A percentile compares a stretch with the other conserved stretches of the same genome.
phyloP scores from a whole-genome alignment of 139 green algal genomes.

The Yamagishiella unicocca region DNA sequence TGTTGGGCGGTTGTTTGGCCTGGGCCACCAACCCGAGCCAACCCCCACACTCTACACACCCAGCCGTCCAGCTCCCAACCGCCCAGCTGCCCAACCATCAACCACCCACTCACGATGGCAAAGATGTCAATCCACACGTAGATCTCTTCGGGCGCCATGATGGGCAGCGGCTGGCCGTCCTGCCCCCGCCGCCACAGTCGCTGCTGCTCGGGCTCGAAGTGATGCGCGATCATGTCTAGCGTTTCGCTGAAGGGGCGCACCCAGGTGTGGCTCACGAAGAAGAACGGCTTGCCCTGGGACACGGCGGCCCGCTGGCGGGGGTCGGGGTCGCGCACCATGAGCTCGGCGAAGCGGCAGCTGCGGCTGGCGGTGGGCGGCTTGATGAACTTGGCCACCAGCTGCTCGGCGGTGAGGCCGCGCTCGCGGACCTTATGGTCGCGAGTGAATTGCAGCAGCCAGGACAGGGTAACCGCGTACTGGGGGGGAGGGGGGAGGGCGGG shows the following conservation, averaged over 20 bases:
- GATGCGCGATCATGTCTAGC: background rate
- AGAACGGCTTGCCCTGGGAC: background rate
- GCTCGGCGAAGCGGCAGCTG: background rate
- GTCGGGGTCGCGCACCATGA: background rate
- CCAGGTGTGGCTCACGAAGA: constrained; percentile 21
- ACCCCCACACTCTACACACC: no score
- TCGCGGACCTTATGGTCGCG: background rate
- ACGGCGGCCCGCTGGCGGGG: background rate
- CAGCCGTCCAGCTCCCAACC: no score
- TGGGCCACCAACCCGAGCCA: no score
- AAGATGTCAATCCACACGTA: constrained; percentile 10
- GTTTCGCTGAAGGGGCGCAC: background rate
- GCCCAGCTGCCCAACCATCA: no score
- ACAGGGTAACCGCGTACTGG: background rate
- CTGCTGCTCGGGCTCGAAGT: constrained; percentile 10
- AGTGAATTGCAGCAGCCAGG: background rate
- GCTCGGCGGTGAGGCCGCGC: background rate
- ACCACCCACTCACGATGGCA: constrained; percentile 19
- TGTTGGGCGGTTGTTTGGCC: no score
- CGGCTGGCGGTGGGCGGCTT: background rate
- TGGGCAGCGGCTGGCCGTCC: background rate
- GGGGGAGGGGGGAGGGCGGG: no score
- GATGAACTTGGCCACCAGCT: background rate
- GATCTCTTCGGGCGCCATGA: background rate
- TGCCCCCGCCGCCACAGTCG: background rate